These are phyloP conservation scores for Thielaviopsis punctulata DNA, from an alignment of 2,329 filamentous ascomycete genomes.

Conservation along the genomic window DNA sequence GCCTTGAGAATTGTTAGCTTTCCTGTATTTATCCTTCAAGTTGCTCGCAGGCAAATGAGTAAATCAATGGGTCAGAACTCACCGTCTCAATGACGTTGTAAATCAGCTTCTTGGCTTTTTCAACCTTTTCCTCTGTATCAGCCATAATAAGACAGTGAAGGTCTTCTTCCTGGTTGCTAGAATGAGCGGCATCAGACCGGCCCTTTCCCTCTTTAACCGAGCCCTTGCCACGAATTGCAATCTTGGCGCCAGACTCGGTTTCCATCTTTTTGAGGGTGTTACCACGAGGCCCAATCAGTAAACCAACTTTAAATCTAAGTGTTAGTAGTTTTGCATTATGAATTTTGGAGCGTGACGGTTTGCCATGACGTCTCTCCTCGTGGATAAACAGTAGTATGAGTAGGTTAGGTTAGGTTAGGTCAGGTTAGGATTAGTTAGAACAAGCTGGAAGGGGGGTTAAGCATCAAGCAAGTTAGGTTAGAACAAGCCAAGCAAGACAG, in stretches of 20 bases:
- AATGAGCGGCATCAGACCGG: conserved; percentile 93
- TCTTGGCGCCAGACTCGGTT: conserved; percentile 89
- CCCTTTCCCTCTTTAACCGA: conserved; percentile 99
- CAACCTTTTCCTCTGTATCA: conserved; percentile 97
- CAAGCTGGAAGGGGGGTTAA: background rate
- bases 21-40: too few relatives aligned
- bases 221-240: conserved; percentile 97
- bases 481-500: conserved; percentile 20
- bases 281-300: conserved; percentile 99
- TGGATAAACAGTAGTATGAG: too few relatives aligned
- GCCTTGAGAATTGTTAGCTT: conserved; percentile 39
- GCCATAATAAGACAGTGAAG: conserved; percentile 99
- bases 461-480: conserved; percentile 20
- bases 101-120: conserved; percentile 96
- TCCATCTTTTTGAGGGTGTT: conserved; percentile 99
- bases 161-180: conserved; percentile 99
- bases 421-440: too few relatives aligned
- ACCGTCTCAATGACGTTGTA: conserved; percentile 98
- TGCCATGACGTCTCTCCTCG: too few relatives aligned
- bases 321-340: conserved; percentile 56
- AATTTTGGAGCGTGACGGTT: conserved; percentile 19
- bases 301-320: conserved; percentile 92
- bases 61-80: conserved; percentile 29
- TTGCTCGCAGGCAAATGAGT: background rate
- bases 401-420: too few relatives aligned